Conservation (phyloP, 768 basidiomycete genomes). For the Boletellus ananas region DNA sequence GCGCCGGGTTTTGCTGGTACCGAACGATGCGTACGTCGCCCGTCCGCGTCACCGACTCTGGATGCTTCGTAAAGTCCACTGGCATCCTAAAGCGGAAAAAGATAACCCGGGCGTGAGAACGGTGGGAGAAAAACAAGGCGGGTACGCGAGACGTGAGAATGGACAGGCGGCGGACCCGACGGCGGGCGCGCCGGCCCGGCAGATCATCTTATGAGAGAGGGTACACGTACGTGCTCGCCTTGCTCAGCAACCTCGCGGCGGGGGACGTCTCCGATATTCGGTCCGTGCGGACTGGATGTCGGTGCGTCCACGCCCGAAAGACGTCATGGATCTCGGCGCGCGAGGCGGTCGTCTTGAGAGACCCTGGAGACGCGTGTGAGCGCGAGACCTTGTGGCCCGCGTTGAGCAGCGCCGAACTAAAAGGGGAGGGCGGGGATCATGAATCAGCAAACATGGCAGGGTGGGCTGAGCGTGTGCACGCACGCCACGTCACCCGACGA, state of each 20-base stretch:
- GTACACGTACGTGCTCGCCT: conserved; percentile 53
- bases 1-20: conserved; percentile 88
- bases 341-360: conserved; percentile 85
- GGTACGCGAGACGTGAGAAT: too few relatives aligned
- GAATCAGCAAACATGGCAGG: too few relatives aligned
- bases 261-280: conserved; percentile 78
- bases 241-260: conserved; percentile 60
- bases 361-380: conserved; percentile 86
- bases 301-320: conserved; percentile 80
- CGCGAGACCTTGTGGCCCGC: conserved; percentile 82
- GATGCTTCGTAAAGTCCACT: conserved; percentile 78
- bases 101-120: not conserved
- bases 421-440: not conserved
- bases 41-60: conserved; percentile 54
- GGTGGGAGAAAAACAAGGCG: not conserved
- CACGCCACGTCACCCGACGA: conserved; percentile 73
- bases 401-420: conserved; percentile 85
- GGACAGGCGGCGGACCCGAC: too few relatives aligned
- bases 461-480: conserved; percentile 26
- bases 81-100: conserved; percentile 36
- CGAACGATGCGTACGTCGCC: conserved; percentile 75
- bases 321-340: conserved; percentile 73
- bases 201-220: too few relatives aligned
- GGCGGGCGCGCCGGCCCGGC: too few relatives aligned
- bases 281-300: conserved; percentile 77